These are phyloP conservation scores for Aspergillus sp. DNA, from an alignment of 2,329 filamentous ascomycete species.

Conservation along the genomic window DNA sequence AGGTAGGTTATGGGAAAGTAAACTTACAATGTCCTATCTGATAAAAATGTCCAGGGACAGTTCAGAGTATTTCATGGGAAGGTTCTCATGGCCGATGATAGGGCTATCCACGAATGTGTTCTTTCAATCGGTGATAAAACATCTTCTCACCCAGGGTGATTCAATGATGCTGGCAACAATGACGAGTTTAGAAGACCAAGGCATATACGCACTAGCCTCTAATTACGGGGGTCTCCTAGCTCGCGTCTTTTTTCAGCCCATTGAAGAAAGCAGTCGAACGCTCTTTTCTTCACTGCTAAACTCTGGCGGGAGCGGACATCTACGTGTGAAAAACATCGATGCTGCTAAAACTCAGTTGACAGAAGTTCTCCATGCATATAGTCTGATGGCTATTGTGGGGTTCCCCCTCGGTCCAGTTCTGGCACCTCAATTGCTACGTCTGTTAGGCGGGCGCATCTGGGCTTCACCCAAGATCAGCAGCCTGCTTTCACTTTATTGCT, in stretches of 20 bases:
- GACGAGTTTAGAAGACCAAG: conserved; percentile 77
- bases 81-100: conserved; percentile 71
- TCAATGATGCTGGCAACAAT: conserved; percentile 81
- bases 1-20: conserved; percentile 38
- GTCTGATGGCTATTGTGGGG: conserved; percentile 69
- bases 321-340: conserved; percentile 23
- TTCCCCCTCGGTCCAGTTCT: conserved; percentile 72
- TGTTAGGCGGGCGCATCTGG: conserved; percentile 80
- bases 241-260: conserved; percentile 86
- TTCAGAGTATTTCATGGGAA: conserved; percentile 55
- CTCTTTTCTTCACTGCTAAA: conserved; percentile 81
- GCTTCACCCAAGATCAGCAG: conserved; percentile 68
- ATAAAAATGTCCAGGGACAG: conserved; percentile 28
- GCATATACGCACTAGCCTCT: conserved; percentile 86
- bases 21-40: background rate
- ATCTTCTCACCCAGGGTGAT: conserved; percentile 91
- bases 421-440: conserved; percentile 69
- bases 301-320: conserved; percentile 31
- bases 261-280: conserved; percentile 89
- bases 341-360: conserved; percentile 36
- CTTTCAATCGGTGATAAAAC: conserved; percentile 85
- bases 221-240: conserved; percentile 93
- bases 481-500: conserved; percentile 79
- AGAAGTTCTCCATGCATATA: conserved; percentile 69
- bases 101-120: conserved; percentile 79